Percentiles rank a stretch among this genome's conserved stretches.
Conservation (phyloP, 176 grass and related monocot species). For the Bolboschoenus planiculmis region DNA sequence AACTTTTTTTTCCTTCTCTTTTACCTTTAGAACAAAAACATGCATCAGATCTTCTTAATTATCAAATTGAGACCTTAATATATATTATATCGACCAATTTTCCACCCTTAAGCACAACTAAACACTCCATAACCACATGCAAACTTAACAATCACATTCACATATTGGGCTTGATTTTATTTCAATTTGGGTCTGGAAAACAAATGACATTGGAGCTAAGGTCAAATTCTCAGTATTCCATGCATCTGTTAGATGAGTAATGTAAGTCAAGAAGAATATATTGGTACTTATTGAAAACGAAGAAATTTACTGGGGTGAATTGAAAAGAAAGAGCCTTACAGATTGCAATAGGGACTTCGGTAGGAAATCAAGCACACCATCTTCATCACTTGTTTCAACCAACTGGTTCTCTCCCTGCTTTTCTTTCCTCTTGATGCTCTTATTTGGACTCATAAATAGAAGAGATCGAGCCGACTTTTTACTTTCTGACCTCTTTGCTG, state of each 20-base stretch:
- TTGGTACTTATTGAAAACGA: neutral
- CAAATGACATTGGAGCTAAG: neutral
- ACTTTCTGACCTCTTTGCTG: constrained; percentile 15
- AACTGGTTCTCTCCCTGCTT: constrained; percentile 17
- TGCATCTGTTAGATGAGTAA: neutral
- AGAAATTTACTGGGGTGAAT: neutral
- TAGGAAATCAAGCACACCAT: constrained; percentile 56
- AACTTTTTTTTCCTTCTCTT: constrained; percentile 50
- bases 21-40: constrained; percentile 44
- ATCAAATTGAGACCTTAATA: neutral
- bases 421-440: constrained; percentile 29
- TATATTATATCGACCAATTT: neutral
- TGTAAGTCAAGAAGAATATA: neutral
- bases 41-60: neutral
- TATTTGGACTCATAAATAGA: constrained; percentile 63
- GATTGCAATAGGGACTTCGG: constrained; percentile 62
- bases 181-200: neutral
- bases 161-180: neutral
- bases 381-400: neutral
- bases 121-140: neutral
- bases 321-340: constrained; percentile 30
- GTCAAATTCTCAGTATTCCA: neutral
- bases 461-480: constrained; percentile 54
- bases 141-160: neutral
- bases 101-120: neutral